Percentiles rank a stretch among this genome's conserved stretches.
phyloP scores from a whole-genome alignment of 148 eudicot species.

The Silene conica region DNA sequence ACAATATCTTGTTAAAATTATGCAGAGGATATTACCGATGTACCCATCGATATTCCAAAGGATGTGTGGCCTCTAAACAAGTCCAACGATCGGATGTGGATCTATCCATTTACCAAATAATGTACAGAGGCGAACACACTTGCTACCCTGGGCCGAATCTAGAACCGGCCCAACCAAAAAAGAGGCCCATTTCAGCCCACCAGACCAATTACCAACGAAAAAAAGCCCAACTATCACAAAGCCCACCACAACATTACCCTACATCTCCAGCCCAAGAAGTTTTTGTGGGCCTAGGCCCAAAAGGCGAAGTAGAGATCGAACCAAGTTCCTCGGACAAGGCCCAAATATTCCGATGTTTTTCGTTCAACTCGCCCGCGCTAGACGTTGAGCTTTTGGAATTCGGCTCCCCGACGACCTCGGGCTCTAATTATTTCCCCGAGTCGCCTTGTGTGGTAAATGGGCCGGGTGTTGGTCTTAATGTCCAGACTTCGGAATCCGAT shows the following conservation, averaged over 20 bases:
- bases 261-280: slow-evolving; percentile 15
- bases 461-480: slow-evolving; percentile 16
- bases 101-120: slow-evolving; percentile 40
- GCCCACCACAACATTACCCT: slow-evolving; percentile 16
- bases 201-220: background rate
- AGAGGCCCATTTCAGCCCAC: slow-evolving; percentile 14
- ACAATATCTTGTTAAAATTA: background rate
- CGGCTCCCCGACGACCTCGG: slow-evolving; percentile 38
- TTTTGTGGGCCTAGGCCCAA: slow-evolving; percentile 22
- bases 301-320: slow-evolving; percentile 22
- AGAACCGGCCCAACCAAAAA: background rate
- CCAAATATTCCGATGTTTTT: slow-evolving; percentile 33
- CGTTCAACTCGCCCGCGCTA: slow-evolving; percentile 39
- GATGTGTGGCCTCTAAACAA: slow-evolving; percentile 61
- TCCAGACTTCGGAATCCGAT: slow-evolving; percentile 40
- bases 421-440: slow-evolving; percentile 23
- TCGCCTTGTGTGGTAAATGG: slow-evolving; percentile 13
- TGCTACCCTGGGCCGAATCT: slow-evolving; percentile 19
- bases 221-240: slow-evolving; percentile 2
- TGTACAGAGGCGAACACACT: slow-evolving; percentile 54
- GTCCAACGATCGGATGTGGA: slow-evolving; percentile 65
- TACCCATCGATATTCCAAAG: slow-evolving; percentile 54
- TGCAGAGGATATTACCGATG: slow-evolving; percentile 84
- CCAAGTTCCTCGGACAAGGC: slow-evolving; percentile 18
- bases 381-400: slow-evolving; percentile 28